These are phyloP conservation scores for Magnolia changhungtana DNA, from an alignment of 164 flowering plant species.

Conservation along the genomic window DNA sequence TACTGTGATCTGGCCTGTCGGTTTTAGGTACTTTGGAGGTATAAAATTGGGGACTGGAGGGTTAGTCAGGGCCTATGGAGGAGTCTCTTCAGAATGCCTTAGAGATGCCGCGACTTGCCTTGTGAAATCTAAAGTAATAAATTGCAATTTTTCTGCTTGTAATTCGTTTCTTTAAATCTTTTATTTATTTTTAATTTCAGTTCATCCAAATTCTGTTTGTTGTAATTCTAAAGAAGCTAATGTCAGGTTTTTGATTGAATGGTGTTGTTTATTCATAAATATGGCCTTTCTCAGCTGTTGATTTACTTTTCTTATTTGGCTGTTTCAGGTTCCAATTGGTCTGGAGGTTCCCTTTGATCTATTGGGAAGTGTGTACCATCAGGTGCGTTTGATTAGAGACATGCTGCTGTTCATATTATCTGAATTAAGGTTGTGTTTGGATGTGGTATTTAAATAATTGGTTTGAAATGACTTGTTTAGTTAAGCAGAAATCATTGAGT, in stretches of 20 bases:
- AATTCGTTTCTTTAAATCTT: neutral
- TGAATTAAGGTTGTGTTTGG: neutral
- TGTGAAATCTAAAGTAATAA: conserved; percentile 76
- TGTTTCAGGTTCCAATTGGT: conserved; percentile 59
- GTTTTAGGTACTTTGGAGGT: conserved; percentile 83
- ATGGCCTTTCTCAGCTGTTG: neutral
- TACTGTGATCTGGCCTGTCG: neutral
- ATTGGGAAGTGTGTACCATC: conserved; percentile 78
- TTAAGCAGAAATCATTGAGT: neutral
- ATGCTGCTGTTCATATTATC: neutral
- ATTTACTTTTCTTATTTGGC: neutral
- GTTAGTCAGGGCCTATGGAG: conserved; percentile 96
- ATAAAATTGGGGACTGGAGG: conserved; percentile 93
- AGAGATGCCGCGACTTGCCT: conserved; percentile 72
- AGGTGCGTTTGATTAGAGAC: conserved; percentile 37
- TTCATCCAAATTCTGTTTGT: neutral
- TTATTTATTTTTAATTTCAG: neutral
- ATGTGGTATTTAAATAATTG: neutral
- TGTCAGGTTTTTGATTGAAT: neutral
- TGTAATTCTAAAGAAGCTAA: neutral
- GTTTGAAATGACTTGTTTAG: neutral
- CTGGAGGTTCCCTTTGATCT: conserved; percentile 80
- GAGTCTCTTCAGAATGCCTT: conserved; percentile 86
- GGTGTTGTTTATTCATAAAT: neutral
- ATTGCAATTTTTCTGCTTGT: neutral